Base-by-base conservation (phyloP, 257 asterid species). In the Anisodus tanguticus region DNA sequence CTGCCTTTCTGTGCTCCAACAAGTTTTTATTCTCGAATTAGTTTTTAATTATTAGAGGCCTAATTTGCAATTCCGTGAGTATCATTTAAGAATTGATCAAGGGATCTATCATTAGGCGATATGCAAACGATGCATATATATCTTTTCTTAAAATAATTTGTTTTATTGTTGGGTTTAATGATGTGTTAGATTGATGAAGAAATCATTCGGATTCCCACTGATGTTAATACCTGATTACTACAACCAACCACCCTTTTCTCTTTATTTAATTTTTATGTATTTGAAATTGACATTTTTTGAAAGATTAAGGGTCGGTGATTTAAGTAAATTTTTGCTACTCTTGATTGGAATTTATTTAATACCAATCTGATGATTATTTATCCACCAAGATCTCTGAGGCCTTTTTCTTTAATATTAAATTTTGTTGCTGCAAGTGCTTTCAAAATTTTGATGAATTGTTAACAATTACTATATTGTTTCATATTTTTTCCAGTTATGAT, bases 331-430 rank as follows among this genome's bases (percentile, higher is more conserved):
- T 92, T 92, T 92, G 95, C 93, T 92, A 92, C 96, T 92, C 96
- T 92, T 92, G 96, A 92, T 90, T 88, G 92, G 86, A 43, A n/a
- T 59, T 19, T 17, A 39, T 19, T 3, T 5, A 83, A 55, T 43
- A 47, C 12, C 87, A 86, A 84, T 71, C 58, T 89, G 94, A 91
- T 90, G 91, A 90, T 86, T 86, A 39, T 69, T 86, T 31, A 45
- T 90, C 96, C 94, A 89, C 96, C 94, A 92, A 91, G 94, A 91
- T 92, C 93, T 92, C 93, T 91, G 94, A 91, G 94, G 92, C 90
- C 83, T 22, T 22, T 22, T 22, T 22, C 26, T 22, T 15, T 35
- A 5, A 11, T 17, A 1, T 45, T 74, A 7, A 13, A 9, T 12
- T 51, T 37, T 17, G 35, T 22, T 22, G 26, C 26, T 22, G 26